phyloP scores from a whole-genome alignment of 2,329 filamentous ascomycete genomes.

The Graphiopsis chlorocephala region DNA sequence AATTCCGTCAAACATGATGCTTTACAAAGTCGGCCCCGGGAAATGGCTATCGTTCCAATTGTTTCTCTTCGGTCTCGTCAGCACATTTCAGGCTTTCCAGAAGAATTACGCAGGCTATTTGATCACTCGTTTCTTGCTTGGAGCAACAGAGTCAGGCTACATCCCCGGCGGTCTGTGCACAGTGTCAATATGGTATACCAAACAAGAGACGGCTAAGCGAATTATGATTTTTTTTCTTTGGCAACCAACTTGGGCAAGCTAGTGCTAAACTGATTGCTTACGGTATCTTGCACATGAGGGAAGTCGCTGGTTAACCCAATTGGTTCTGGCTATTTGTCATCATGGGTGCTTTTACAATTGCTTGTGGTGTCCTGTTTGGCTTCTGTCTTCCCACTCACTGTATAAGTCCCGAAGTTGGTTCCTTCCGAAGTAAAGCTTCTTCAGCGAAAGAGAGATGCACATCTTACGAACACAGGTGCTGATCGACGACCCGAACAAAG shows the following conservation, averaged over 20 bases:
- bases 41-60: conserved; percentile 41
- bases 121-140: conserved; percentile 39
- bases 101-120: conserved; percentile 38
- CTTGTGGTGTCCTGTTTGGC: conserved; percentile 34
- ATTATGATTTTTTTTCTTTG: conserved; percentile 49
- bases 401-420: conserved; percentile 29
- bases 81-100: conserved; percentile 42
- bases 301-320: conserved; percentile 21
- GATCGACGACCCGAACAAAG: conserved; percentile 28
- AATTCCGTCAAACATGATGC: conserved; percentile 32
- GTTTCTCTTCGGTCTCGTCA: conserved; percentile 37
- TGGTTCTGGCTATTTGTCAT: conserved; percentile 32
- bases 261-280: conserved; percentile 44
- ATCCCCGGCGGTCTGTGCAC: conserved; percentile 50
- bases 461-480: conserved; percentile 29
- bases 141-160: conserved; percentile 42
- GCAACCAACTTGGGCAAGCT: conserved; percentile 44
- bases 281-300: conserved; percentile 35
- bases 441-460: conserved; percentile 30
- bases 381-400: conserved; percentile 32
- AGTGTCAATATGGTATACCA: conserved; percentile 49
- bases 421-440: conserved; percentile 25
- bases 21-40: conserved; percentile 36
- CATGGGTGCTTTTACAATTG: conserved; percentile 35
- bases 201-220: conserved; percentile 45